Percentiles rank a stretch among this genome's conserved stretches.
These are phyloP conservation scores for Xylariaceae sp. DNA, from an alignment of 2,329 filamentous ascomycete species.

Conservation along the genomic window DNA sequence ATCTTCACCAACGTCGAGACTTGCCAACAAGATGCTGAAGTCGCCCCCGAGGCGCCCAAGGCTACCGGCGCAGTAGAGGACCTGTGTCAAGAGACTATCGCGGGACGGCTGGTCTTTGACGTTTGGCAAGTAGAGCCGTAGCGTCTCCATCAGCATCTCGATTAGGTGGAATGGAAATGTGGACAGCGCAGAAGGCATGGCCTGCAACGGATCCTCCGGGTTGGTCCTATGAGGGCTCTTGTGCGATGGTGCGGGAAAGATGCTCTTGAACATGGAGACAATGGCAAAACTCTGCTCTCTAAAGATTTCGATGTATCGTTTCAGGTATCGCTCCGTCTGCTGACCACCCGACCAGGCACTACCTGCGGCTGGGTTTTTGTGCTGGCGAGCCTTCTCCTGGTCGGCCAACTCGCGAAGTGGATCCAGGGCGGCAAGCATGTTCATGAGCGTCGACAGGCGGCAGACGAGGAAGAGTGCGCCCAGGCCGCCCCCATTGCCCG, in stretches of 20 bases:
- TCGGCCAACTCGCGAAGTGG: constrained; percentile 85
- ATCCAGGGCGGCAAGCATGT: constrained; percentile 73
- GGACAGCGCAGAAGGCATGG: constrained; percentile 67
- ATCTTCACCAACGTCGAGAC: constrained; percentile 36
- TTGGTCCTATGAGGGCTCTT: constrained; percentile 11
- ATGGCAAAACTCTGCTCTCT: constrained; percentile 96
- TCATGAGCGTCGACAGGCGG: constrained; percentile 69
- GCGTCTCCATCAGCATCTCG: constrained; percentile 68
- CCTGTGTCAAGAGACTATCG: constrained; percentile 85
- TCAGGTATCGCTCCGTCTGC: constrained; percentile 89
- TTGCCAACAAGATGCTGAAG: constrained; percentile 81
- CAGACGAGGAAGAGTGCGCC: constrained; percentile 84
- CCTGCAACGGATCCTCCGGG: constrained; percentile 38
- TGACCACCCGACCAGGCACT: constrained; percentile 63
- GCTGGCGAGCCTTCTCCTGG: constrained; percentile 58
- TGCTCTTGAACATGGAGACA: constrained; percentile 86
- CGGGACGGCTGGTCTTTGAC: constrained; percentile 71
- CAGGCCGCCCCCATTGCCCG: constrained; percentile 51
- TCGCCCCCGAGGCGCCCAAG: constrained; percentile 84
- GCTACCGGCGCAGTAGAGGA: constrained; percentile 88
- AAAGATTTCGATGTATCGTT: constrained; percentile 94
- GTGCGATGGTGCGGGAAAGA: constrained; percentile 53
- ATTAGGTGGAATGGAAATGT: constrained; percentile 82
- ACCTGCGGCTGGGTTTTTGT: constrained; percentile 29
- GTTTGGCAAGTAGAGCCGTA: constrained; percentile 70